A percentile compares a stretch with the other conserved stretches of the same genome.
These are phyloP conservation scores for Aspergillus ochraceus DNA, from an alignment of 2,329 filamentous ascomycete species.

Conservation along the genomic window DNA sequence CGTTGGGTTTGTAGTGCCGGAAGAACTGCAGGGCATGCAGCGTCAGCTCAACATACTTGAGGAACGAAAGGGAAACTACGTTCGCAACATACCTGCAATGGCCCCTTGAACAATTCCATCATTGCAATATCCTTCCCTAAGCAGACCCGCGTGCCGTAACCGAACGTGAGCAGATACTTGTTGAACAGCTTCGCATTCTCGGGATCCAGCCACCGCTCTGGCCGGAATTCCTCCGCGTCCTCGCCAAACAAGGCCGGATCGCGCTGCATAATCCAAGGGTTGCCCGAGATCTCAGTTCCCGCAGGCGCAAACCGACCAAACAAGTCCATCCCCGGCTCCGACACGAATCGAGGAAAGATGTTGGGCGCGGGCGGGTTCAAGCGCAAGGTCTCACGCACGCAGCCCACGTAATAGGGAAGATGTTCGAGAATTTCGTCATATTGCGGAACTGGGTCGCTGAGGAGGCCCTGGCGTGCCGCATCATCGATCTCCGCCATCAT, in stretches of 20 bases:
- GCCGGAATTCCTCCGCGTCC: constrained; percentile 42
- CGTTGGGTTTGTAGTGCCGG: constrained; percentile 26
- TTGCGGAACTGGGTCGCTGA: constrained; percentile 36
- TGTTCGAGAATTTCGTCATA: constrained; percentile 45
- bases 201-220: constrained; percentile 43
- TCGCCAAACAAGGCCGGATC: constrained; percentile 43
- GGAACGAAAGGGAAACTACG: neutral
- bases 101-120: constrained; percentile 54
- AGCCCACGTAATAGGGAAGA: constrained; percentile 52
- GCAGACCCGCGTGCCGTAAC: constrained; percentile 51
- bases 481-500: constrained; percentile 51
- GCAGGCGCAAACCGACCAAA: constrained; percentile 42
- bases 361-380: constrained; percentile 54
- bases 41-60: neutral
- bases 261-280: constrained; percentile 51
- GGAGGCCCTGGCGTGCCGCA: constrained; percentile 31
- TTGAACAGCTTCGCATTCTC: constrained; percentile 44
- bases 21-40: constrained; percentile 27
- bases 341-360: constrained; percentile 50
- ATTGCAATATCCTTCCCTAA: constrained; percentile 53
- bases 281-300: constrained; percentile 48
- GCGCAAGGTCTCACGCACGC: constrained; percentile 53
- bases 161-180: constrained; percentile 53
- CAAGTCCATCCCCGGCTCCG: constrained; percentile 37
- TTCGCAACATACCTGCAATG: constrained; percentile 27